Conservation (phyloP, 2,329 filamentous ascomycete species). For the Stagonosporopsis chrysanthemi region DNA sequence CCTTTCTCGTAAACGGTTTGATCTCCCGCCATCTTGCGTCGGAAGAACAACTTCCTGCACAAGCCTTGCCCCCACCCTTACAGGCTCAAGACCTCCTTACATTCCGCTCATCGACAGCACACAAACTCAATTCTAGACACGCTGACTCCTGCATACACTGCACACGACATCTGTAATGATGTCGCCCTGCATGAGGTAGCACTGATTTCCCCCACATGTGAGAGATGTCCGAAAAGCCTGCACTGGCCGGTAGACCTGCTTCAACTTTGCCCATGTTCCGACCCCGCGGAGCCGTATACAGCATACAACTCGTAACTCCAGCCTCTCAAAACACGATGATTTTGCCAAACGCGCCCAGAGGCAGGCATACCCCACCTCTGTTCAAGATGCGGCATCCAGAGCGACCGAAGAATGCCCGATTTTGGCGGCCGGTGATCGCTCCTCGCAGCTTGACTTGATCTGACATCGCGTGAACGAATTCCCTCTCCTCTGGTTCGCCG, state of each 20-base stretch:
- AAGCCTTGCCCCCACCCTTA: constrained; percentile 15
- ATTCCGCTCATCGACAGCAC: constrained; percentile 6
- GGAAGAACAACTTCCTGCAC: constrained; percentile 16
- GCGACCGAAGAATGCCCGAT: constrained; percentile 43
- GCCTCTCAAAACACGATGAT: constrained; percentile 21
- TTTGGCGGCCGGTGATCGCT: constrained; percentile 30
- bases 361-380: constrained; percentile 16
- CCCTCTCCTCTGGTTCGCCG: constrained; percentile 14
- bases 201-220: constrained; percentile 9
- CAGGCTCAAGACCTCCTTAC: constrained; percentile 4
- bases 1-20: constrained; percentile 23
- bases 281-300: constrained; percentile 12
- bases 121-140: constrained; percentile 6
- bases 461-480: constrained; percentile 26
- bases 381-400: constrained; percentile 18
- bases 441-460: constrained; percentile 26
- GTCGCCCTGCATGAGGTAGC: constrained; percentile 16
- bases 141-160: constrained; percentile 10
- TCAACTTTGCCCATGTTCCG: background rate
- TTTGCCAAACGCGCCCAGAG: constrained; percentile 27
- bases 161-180: constrained; percentile 13
- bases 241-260: constrained; percentile 16
- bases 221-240: constrained; percentile 8
- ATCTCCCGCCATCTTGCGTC: constrained; percentile 16
- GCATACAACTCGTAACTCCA: constrained; percentile 5